Evolutionary conservation across 208 protist species (phyloP), one percentile per base, ranked within the genome.

Genomic region (Tritrichomonas musculus): DNA sequence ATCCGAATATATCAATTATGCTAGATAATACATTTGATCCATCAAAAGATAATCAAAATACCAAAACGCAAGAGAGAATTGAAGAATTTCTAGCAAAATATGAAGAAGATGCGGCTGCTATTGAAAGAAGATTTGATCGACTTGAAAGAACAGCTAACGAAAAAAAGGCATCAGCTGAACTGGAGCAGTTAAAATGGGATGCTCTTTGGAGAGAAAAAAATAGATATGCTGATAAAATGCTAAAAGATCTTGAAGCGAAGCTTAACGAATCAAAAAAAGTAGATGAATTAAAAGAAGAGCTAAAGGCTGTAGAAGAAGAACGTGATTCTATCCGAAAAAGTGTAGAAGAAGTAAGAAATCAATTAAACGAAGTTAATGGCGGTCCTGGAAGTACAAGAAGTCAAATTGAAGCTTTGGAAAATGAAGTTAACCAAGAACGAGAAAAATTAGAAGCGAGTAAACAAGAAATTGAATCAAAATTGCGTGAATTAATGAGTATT

Each of bases 71-170:
- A 27, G 41, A 30, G 49, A 47, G 41, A 25, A 82, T 82, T 50
- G 73, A 82, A 25, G 73, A 82, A 50, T 82, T 47, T 82, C 25
- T 82, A 36, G 47, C 73, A 50, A 82, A 82, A 17, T 82, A 47
- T 25, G 73, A 82, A 41, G 73, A 82, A 27, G 73, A 82, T 47
- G 73, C 73, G 0, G 73, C 73, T 0, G 73, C 73, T 14, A 39
- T 82, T 50, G 73, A 82, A 82, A 82, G 73, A 41, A 82, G 73
- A 82, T 82, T 50, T 39, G 73, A 82, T 17, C 33, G 41, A 27
- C 41, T 82, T n/a, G 73, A 82, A 82, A 82, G 73, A 82, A 39
- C 33, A 11, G 73, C 73, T 9, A 39, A 30, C 30, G 33, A 82
- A 41, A 82, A 41, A 41, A 82, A 41, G 27, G 41, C 33, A 17